These are phyloP conservation scores for Verticillium zaregamsianum DNA, from an alignment of 2,329 filamentous ascomycete species.

Conservation along the genomic window DNA sequence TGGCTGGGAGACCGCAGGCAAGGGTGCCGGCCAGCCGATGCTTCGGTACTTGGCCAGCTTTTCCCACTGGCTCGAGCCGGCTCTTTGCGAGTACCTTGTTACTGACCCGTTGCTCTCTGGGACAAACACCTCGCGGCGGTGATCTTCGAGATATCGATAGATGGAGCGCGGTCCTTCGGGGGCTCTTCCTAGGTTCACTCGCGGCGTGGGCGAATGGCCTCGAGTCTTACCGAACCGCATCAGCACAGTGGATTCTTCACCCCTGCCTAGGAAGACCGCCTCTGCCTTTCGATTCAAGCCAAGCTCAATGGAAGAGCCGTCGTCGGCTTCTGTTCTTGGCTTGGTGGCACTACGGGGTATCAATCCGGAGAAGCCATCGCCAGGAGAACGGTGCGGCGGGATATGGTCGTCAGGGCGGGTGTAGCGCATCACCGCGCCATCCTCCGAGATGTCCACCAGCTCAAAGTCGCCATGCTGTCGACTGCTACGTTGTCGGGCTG, in stretches of 20 bases:
- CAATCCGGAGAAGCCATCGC: too few species aligned
- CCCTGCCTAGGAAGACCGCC: neutral
- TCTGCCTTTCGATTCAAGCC: neutral
- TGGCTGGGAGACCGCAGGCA: neutral
- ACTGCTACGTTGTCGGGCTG: neutral
- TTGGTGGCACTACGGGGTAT: neutral
- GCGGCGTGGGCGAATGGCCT: neutral
- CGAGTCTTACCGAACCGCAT: neutral
- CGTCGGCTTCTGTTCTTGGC: rapidly evolving
- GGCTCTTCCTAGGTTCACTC: neutral
- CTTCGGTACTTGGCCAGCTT: neutral
- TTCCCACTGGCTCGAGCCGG: neutral
- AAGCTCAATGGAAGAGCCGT: neutral
- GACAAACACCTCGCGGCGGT: neutral
- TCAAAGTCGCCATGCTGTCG: neutral
- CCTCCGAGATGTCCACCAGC: neutral
- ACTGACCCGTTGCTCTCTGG: neutral
- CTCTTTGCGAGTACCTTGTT: neutral
- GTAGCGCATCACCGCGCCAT: neutral
- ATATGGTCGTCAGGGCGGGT: neutral
- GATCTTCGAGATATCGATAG: neutral
- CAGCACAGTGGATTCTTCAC: neutral
- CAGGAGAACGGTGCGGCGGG: too few species aligned
- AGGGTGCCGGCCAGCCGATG: neutral
- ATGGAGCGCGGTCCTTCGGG: neutral